A percentile compares a stretch with the other conserved stretches of the same genome.
These are phyloP conservation scores for Sclerotinia sclerotiorum DNA, from an alignment of 2,329 filamentous ascomycete genomes.

Conservation along the genomic window DNA sequence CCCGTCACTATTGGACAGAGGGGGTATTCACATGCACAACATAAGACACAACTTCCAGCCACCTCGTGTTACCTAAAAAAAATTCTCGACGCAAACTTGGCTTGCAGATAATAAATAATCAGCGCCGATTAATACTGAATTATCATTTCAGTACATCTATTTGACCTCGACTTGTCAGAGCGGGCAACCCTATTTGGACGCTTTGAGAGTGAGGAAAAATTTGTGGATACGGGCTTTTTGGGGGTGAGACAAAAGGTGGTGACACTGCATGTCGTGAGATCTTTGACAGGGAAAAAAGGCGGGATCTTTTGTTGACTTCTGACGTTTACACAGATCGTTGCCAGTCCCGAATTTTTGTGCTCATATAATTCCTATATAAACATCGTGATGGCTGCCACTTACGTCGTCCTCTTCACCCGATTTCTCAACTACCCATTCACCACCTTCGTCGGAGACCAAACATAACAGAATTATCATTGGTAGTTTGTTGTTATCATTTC, in stretches of 20 bases:
- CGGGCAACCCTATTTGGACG: neutral
- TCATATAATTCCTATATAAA: neutral
- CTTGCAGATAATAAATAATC: slow-evolving; percentile 1
- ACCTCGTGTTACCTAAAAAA: neutral
- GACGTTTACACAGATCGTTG: neutral
- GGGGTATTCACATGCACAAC: neutral
- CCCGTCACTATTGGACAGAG: neutral
- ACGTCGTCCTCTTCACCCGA: neutral
- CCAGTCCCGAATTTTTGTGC: neutral
- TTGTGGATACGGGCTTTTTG: neutral
- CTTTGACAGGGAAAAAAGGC: neutral
- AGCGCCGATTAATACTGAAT: neutral
- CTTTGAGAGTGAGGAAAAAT: neutral
- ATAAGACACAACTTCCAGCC: slow-evolving; percentile 1
- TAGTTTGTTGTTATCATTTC: neutral
- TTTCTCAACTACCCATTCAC: neutral
- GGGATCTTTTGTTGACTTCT: neutral
- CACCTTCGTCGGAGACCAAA: neutral
- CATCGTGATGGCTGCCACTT: neutral
- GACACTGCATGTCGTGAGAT: neutral
- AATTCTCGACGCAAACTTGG: neutral
- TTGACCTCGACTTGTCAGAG: neutral
- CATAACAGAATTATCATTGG: neutral
- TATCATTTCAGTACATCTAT: neutral
- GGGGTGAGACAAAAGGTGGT: neutral